A percentile compares a stretch with the other conserved stretches of the same genome.
These are phyloP conservation scores for Alternaria longipes DNA, from an alignment of 2,329 filamentous ascomycete species.

Conservation along the genomic window DNA sequence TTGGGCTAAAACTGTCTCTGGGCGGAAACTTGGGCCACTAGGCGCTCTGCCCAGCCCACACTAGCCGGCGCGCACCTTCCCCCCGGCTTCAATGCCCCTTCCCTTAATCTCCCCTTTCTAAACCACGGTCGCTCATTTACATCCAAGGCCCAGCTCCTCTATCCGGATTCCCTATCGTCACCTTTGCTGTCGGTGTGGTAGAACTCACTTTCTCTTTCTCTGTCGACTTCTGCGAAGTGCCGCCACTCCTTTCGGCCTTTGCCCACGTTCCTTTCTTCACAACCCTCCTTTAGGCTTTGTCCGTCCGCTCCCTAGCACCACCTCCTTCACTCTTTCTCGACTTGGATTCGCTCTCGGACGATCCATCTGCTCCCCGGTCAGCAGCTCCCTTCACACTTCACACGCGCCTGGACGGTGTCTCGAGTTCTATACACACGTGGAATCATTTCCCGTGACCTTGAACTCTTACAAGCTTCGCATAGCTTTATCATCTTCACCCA, in stretches of 20 bases:
- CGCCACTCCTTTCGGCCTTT: conserved; percentile 55
- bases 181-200: conserved; percentile 49
- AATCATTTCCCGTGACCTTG: conserved; percentile 35
- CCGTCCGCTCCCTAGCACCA: conserved; percentile 52
- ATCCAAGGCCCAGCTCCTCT: conserved; percentile 44
- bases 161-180: conserved; percentile 48
- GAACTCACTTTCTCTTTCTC: conserved; percentile 49
- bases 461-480: conserved; percentile 34
- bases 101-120: conserved; percentile 48
- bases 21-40: conserved; percentile 7
- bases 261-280: conserved; percentile 50
- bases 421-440: conserved; percentile 35
- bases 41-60: conserved; percentile 17
- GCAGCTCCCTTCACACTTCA: conserved; percentile 49
- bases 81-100: conserved; percentile 43
- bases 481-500: conserved; percentile 40
- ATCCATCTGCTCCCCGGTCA: conserved; percentile 49
- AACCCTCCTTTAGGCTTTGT: conserved; percentile 47
- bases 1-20: conserved; percentile 22
- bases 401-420: conserved; percentile 50
- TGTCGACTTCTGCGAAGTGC: conserved; percentile 53
- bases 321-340: conserved; percentile 40
- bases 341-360: conserved; percentile 50
- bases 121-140: conserved; percentile 48
- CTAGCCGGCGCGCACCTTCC: conserved; percentile 33